Evolutionary conservation across 202 grass and related monocot genomes (phyloP), one percentile per base, ranked within the genome.

Genomic region (Setaria viridis): DNA sequence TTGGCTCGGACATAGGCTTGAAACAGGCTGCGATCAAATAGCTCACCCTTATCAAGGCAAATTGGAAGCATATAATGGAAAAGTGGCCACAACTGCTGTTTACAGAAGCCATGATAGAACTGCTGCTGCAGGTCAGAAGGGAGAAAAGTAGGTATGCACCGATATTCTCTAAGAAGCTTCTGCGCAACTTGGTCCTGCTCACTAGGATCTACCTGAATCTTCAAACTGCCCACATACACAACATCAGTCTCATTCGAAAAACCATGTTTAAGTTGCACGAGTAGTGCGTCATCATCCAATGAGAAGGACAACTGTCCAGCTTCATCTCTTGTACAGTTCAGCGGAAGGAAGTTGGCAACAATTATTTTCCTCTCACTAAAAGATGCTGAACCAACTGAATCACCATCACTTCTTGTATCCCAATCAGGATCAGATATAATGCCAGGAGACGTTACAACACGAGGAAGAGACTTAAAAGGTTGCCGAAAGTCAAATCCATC

Each of bases 71-170:
- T 98, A 69, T 98, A 95, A 67, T 98, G 95, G 62, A 98, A 95
- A 74, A 98, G 86, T 72, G 95, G 95, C 95, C 95, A 98, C 41
- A 98, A 67, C n/a, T 93, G 94, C 80, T 95, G 91, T 68, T 98
- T 98, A 74, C 93, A 98, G 89, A 98, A 98, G n/a, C 95, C 95
- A 88, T 98, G 93, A 68, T 98, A 98, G 85, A 93, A 93, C 62
- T 84, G 86, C 66, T 89, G 81, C 41, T 89, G 90, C 21, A 98
- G 62, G 3, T 95, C 95, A 56, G 91, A 63, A 25, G 89, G 66
- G 45, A 98, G 86, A 89, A 98, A 98, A 63, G 95, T 94, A 56
- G 95, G 95, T 87, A 98, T 89, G 86, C 95, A 98, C 21, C 72
- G 80, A 65, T 86, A 87, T 65, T 98, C 95, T 45, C 67, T 89